Evolutionary conservation across 768 basidiomycete species (phyloP).

Genomic region (Leccinum obscurum): DNA sequence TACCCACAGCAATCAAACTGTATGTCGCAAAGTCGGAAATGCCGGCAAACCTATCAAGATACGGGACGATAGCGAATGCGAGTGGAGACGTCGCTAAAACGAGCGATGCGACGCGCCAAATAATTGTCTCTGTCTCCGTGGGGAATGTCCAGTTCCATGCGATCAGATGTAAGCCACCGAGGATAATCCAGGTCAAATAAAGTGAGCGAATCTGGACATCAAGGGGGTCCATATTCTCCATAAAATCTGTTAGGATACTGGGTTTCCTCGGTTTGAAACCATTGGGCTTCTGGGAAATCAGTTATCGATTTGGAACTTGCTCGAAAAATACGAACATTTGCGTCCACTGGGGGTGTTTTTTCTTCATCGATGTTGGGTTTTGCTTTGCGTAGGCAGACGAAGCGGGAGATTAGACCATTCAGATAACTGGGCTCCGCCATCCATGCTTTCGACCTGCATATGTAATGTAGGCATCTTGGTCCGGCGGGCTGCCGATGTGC

Average conservation of each 20-base stretch:
- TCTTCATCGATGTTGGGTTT: neutral
- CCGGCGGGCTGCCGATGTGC: neutral
- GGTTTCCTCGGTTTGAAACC: neutral
- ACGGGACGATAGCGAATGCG: neutral
- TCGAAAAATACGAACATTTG: neutral
- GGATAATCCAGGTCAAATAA: neutral
- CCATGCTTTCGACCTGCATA: neutral
- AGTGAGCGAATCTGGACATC: neutral
- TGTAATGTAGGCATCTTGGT: neutral
- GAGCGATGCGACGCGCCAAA: neutral
- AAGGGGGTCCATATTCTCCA: neutral
- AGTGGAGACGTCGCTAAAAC: neutral
- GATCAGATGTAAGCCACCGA: neutral
- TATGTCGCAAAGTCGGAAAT: neutral
- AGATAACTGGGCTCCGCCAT: neutral
- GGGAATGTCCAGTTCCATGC: neutral
- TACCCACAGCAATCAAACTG: neutral
- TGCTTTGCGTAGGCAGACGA: neutral
- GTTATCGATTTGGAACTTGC: neutral
- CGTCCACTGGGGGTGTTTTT: neutral
- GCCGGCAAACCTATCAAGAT: neutral
- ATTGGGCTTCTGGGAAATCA: neutral
- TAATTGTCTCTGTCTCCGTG: neutral
- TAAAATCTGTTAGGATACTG: neutral
- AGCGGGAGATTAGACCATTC: neutral